Percentiles rank a stretch among this genome's conserved stretches.
These are phyloP conservation scores for Cladosporium sp. DNA, from an alignment of 2,329 filamentous ascomycete species.

Conservation along the genomic window DNA sequence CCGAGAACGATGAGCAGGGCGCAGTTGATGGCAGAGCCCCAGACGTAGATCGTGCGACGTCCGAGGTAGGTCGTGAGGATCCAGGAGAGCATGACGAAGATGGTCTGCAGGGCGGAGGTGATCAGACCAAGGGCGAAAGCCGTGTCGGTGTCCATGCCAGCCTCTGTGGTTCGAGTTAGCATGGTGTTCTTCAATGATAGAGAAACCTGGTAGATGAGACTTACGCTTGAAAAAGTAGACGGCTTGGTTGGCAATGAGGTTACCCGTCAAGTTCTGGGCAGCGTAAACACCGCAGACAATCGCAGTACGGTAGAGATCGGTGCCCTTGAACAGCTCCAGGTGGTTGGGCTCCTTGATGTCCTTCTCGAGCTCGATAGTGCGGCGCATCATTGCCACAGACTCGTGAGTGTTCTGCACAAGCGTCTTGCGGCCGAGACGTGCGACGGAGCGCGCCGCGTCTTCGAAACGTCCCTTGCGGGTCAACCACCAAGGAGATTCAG, in stretches of 20 bases:
- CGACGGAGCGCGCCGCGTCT: conserved; percentile 41
- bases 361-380: conserved; percentile 51
- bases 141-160: conserved; percentile 49
- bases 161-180: conserved; percentile 42
- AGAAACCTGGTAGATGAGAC: conserved; percentile 24
- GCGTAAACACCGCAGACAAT: conserved; percentile 54
- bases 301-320: conserved; percentile 48
- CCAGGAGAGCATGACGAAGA: conserved; percentile 63
- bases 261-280: conserved; percentile 55
- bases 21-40: conserved; percentile 51
- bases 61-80: conserved; percentile 58
- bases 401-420: conserved; percentile 35
- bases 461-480: conserved; percentile 44
- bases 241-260: conserved; percentile 59
- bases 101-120: conserved; percentile 55
- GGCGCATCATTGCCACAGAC: conserved; percentile 54
- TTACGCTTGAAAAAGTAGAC: conserved; percentile 55
- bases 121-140: conserved; percentile 60
- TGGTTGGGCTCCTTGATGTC: conserved; percentile 42
- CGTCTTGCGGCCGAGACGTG: conserved; percentile 44
- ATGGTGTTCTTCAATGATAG: conserved; percentile 3
- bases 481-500: conserved; percentile 52
- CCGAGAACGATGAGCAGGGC: conserved; percentile 53
- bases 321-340: conserved; percentile 50
- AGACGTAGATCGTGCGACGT: conserved; percentile 59